These are phyloP conservation scores for Hymenoscyphus repandus DNA, from an alignment of 2,329 filamentous ascomycete genomes.

Conservation along the genomic window DNA sequence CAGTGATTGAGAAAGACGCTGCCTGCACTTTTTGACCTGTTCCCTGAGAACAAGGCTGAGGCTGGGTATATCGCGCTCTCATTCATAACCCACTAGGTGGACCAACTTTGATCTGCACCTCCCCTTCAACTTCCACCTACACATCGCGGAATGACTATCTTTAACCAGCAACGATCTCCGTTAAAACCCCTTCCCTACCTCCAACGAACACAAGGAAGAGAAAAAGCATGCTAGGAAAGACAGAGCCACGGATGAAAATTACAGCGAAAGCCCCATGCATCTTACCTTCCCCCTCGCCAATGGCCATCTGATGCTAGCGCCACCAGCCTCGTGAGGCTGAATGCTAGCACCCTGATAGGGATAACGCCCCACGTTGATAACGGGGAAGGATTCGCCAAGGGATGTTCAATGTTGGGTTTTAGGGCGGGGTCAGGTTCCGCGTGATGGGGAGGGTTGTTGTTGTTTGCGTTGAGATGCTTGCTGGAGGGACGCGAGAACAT, in stretches of 20 bases:
- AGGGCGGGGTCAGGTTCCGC: neutral
- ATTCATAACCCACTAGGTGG: too few relatives aligned
- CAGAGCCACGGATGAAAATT: neutral
- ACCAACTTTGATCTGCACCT: too few relatives aligned
- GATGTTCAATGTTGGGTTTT: neutral
- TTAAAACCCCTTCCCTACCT: neutral
- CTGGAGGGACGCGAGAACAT: neutral
- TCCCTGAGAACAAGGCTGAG: too few relatives aligned
- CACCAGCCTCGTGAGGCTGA: neutral
- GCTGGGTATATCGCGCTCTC: too few relatives aligned
- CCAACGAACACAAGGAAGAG: neutral
- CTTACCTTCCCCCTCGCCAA: neutral
- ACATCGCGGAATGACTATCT: too few relatives aligned
- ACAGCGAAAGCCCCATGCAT: neutral
- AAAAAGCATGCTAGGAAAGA: too few relatives aligned
- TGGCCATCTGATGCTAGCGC: neutral
- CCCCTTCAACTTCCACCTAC: too few relatives aligned
- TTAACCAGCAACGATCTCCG: too few relatives aligned
- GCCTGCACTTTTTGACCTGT: too few relatives aligned
- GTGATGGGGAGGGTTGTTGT: neutral
- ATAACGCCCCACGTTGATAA: neutral
- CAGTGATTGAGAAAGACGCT: too few relatives aligned
- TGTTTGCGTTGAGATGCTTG: neutral
- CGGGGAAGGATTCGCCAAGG: neutral
- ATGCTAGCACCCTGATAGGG: too few relatives aligned